Conservation (phyloP, 2,329 filamentous ascomycete genomes). For the Diatrype stigma region DNA sequence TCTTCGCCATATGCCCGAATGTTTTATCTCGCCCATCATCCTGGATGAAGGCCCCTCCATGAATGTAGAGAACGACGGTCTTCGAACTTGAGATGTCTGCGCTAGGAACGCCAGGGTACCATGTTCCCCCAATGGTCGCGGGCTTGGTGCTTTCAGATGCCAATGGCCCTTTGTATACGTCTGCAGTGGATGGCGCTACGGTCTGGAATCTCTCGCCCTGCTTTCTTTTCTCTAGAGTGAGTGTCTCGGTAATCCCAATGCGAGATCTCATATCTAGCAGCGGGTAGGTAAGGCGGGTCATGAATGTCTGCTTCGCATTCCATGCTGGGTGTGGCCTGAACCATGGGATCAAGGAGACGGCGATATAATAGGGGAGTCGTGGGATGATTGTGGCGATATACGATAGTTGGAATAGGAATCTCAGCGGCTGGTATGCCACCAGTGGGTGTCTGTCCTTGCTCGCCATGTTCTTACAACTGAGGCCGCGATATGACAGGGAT, state of each 20-base stretch:
- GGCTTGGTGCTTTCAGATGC: conserved; percentile 4
- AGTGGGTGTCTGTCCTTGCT: conserved; percentile 2
- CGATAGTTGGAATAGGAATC: conserved; percentile 5
- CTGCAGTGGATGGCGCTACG: not conserved
- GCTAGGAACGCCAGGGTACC: conserved; percentile 14
- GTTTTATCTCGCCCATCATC: conserved; percentile 35
- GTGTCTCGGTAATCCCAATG: conserved; percentile 5
- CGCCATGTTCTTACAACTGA: not conserved
- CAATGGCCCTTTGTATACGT: conserved; percentile 11
- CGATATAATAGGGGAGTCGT: conserved; percentile 8
- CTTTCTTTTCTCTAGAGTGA: conserved; percentile 5
- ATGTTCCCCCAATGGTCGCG: conserved; percentile 15
- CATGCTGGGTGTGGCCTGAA: conserved; percentile 10
- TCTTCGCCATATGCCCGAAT: conserved; percentile 27
- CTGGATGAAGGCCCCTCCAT: conserved; percentile 43
- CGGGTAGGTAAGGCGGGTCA: conserved; percentile 1
- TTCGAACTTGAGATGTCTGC: not conserved
- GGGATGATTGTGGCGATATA: conserved; percentile 2
- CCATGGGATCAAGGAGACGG: conserved; percentile 6
- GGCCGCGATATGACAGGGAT: not conserved
- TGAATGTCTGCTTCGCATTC: conserved; percentile 8
- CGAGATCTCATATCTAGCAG: not conserved
- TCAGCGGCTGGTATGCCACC: conserved; percentile 10
- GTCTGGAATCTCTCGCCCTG: conserved; percentile 5
- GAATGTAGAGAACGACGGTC: conserved; percentile 41